A percentile compares a stretch with the other conserved stretches of the same genome.
These are phyloP conservation scores for Arbutus unedo DNA, from an alignment of 148 eudicot species.

Conservation along the genomic window DNA sequence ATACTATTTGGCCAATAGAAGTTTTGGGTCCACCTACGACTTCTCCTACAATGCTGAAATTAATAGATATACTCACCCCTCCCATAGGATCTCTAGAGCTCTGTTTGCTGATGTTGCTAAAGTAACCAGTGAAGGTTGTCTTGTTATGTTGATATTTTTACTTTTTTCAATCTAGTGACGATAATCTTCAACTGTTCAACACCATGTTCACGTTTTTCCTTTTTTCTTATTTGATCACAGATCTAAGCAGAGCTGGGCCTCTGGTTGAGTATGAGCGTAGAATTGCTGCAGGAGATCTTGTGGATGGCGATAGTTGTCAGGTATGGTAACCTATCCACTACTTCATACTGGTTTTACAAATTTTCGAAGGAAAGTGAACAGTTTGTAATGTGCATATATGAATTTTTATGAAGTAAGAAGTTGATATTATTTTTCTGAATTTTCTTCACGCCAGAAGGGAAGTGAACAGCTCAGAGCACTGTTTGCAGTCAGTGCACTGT, in stretches of 20 bases:
- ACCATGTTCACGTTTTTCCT: background rate
- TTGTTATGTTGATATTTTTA: slow-evolving; percentile 3
- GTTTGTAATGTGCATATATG: background rate
- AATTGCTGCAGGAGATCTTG: slow-evolving; percentile 80
- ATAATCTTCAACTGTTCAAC: background rate
- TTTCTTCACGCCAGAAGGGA: background rate
- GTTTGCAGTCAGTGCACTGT: background rate
- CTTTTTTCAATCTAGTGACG: background rate
- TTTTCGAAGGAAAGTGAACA: background rate
- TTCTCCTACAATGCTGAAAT: slow-evolving; percentile 24
- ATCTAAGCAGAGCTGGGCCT: slow-evolving; percentile 58
- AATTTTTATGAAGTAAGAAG: background rate
- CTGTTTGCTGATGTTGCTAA: slow-evolving; percentile 44
- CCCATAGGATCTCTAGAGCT: slow-evolving; percentile 38
- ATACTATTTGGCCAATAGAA: slow-evolving; percentile 23
- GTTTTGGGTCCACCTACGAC: slow-evolving; percentile 23
- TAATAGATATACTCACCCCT: slow-evolving; percentile 30
- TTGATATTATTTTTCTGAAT: background rate
- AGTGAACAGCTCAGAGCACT: background rate
- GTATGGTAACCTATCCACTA: slow-evolving; percentile 24
- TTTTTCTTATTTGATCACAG: slow-evolving; percentile 30
- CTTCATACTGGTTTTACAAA: background rate
- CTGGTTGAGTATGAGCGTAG: slow-evolving; percentile 81
- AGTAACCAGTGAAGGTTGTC: slow-evolving; percentile 47
- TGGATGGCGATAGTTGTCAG: slow-evolving; percentile 87